Percentiles rank a stretch among this genome's conserved stretches.
These are phyloP conservation scores for Syzygium oleosum DNA, from an alignment of 345 rosid genomes.

Conservation along the genomic window DNA sequence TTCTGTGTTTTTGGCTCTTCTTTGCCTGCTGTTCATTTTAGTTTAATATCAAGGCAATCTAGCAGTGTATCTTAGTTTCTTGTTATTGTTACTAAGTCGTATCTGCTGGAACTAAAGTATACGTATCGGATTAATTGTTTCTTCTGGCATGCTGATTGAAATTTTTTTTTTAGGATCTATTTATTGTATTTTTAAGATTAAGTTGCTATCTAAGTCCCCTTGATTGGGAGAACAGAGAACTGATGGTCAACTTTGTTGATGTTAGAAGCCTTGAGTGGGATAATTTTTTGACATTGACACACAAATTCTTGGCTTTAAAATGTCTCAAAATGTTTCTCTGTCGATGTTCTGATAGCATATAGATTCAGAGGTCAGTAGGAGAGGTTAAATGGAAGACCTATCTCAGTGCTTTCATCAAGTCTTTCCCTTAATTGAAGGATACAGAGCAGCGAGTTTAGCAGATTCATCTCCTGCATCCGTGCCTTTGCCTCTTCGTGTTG, in stretches of 20 bases:
- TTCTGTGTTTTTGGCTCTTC: not conserved
- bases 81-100: not conserved
- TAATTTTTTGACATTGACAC: not conserved
- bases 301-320: not conserved
- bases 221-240: not conserved
- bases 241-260: not conserved
- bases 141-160: not conserved
- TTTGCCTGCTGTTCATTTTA: not conserved
- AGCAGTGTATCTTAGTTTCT: not conserved
- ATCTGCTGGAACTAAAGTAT: not conserved
- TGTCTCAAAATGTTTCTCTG: not conserved
- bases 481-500: constrained; percentile 86
- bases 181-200: not conserved
- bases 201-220: not conserved
- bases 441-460: constrained; percentile 91
- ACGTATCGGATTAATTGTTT: not conserved
- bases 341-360: not conserved
- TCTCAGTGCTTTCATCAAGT: not conserved
- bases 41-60: not conserved
- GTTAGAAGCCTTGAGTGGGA: not conserved
- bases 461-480: constrained; percentile 82
- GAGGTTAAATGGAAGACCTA: not conserved
- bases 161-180: not conserved
- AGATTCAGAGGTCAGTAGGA: not conserved
- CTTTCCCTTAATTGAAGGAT: constrained; percentile 38